These are phyloP conservation scores for Amaranthus tricolor DNA, from an alignment of 179 eudicot species.

Conservation along the genomic window DNA sequence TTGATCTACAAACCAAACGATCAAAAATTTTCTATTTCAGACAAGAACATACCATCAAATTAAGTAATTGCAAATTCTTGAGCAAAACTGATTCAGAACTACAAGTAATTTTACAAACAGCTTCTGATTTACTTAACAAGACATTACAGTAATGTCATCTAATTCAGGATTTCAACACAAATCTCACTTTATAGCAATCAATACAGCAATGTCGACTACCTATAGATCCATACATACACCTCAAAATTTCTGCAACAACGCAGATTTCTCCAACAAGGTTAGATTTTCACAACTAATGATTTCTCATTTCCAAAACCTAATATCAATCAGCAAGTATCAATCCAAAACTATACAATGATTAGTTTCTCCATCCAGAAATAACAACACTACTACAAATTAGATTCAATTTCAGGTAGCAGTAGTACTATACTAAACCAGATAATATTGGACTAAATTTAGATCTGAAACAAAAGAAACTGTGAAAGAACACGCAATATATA, in stretches of 20 bases:
- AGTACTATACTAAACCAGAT: neutral
- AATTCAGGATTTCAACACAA: no score
- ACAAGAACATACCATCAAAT: neutral
- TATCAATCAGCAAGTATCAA: neutral
- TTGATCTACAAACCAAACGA: neutral
- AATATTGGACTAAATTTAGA: neutral
- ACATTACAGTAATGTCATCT: no score
- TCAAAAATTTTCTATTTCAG: neutral
- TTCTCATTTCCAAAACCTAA: neutral
- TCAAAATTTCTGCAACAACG: no score
- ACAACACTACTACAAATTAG: neutral
- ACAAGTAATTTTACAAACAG: no score
- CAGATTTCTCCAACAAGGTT: neutral
- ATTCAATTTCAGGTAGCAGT: neutral
- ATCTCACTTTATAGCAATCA: no score
- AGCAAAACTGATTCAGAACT: neutral
- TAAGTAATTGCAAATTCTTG: neutral
- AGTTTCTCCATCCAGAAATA: neutral
- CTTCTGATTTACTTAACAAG: no score
- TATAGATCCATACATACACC: no score
- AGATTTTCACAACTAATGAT: neutral
- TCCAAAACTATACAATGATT: neutral
- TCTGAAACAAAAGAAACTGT: conserved; percentile 1
- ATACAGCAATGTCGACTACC: no score
- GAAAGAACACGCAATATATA: neutral